phyloP scores from a whole-genome alignment of 441 rosid species.

The Dalechampia spathulata region DNA sequence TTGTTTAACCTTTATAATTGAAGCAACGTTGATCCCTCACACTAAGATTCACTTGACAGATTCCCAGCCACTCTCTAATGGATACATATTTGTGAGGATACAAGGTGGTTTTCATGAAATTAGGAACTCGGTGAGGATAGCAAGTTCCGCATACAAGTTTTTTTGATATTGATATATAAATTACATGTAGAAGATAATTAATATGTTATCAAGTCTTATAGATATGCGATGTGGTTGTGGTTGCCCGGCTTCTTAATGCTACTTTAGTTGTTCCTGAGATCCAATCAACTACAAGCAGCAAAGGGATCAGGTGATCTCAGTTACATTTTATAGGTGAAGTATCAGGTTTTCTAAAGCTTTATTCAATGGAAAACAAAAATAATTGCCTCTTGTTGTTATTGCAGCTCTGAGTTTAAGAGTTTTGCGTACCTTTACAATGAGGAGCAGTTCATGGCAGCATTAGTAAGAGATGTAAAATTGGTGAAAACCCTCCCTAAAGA shows the following conservation, averaged over 20 bases:
- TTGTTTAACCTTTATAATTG: neutral
- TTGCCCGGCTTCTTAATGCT: conserved; percentile 90
- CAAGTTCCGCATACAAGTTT: conserved; percentile 1
- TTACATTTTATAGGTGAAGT: conserved; percentile 1
- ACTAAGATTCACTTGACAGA: conserved; percentile 33
- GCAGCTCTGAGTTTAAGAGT: conserved; percentile 98
- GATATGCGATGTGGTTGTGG: conserved; percentile 76
- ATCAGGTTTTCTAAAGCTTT: neutral
- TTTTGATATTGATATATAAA: neutral
- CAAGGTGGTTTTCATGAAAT: conserved; percentile 99
- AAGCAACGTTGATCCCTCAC: neutral
- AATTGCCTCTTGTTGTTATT: neutral
- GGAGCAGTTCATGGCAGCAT: conserved; percentile 77
- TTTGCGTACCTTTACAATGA: conserved; percentile 89
- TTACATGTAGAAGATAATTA: conserved; percentile 10
- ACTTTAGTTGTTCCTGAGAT: conserved; percentile 92
- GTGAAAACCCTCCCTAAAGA: conserved; percentile 89
- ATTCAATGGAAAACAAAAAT: neutral
- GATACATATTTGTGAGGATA: conserved; percentile 84
- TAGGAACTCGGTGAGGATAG: conserved; percentile 79
- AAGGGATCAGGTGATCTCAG: conserved; percentile 71
- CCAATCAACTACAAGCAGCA: conserved; percentile 96
- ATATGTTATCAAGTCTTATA: conserved; percentile 22
- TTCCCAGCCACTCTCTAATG: conserved; percentile 50
- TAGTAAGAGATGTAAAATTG: conserved; percentile 62